A percentile compares a stretch with the other conserved stretches of the same genome.
Evolutionary conservation across 1,284 basidiomycete species (phyloP).

Genomic region (Coriolopsis trogii): DNA sequence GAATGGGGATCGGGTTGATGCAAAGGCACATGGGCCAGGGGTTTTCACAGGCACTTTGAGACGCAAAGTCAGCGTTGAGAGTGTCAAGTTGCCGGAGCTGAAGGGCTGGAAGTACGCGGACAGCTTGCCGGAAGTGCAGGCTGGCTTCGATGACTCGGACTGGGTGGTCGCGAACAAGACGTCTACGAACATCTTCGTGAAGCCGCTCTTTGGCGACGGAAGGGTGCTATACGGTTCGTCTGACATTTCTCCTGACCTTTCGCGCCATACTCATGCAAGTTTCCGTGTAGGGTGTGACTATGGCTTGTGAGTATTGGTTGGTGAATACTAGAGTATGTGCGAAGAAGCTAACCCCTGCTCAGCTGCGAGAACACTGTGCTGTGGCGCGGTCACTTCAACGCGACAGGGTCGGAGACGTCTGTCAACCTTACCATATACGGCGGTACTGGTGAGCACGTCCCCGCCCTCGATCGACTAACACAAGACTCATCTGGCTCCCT

Average conservation of each 20-base stretch:
- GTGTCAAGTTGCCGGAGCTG: slow-evolving; percentile 41
- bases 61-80: slow-evolving; percentile 17
- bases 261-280: not conserved
- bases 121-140: slow-evolving; percentile 68
- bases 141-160: slow-evolving; percentile 55
- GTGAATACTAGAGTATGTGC: not conserved
- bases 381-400: slow-evolving; percentile 80
- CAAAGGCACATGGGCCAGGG: slow-evolving; percentile 30
- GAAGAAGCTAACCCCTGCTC: not conserved
- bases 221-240: slow-evolving; percentile 61
- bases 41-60: slow-evolving; percentile 30
- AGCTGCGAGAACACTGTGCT: slow-evolving; percentile 81
- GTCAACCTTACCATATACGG: slow-evolving; percentile 79
- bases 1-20: slow-evolving; percentile 61
- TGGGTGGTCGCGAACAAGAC: slow-evolving; percentile 73
- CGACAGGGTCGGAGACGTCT: slow-evolving; percentile 57
- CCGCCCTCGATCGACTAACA: not conserved
- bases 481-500: not conserved
- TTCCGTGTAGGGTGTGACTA: slow-evolving; percentile 63
- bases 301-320: slow-evolving; percentile 61
- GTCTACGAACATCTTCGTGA: slow-evolving; percentile 68
- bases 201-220: slow-evolving; percentile 72
- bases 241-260: not conserved
- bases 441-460: slow-evolving; percentile 58
- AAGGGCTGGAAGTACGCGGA: slow-evolving; percentile 70